These are phyloP conservation scores for Royoungia palumana DNA, from an alignment of 768 basidiomycete genomes.

Conservation along the genomic window DNA sequence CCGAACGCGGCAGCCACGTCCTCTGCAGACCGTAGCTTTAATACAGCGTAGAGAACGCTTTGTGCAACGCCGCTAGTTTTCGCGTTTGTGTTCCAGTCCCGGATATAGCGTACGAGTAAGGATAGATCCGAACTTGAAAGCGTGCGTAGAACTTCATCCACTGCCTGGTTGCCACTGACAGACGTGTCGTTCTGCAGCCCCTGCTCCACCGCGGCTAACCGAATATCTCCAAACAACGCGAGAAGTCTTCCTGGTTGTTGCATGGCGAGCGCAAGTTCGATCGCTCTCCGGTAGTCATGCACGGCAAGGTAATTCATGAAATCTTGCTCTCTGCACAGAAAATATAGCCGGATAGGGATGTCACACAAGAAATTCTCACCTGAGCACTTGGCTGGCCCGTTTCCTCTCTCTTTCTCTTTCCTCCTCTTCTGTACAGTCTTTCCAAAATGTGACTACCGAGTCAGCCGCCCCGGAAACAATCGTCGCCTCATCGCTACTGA, in stretches of 20 bases:
- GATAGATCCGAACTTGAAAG: constrained; percentile 73
- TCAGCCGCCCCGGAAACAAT: constrained; percentile 96
- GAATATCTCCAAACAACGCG: constrained; percentile 70
- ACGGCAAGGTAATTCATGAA: constrained; percentile 86
- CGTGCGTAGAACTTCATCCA: constrained; percentile 79
- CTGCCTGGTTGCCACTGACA: constrained; percentile 64
- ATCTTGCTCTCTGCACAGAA: constrained; percentile 86
- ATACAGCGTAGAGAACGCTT: constrained; percentile 70
- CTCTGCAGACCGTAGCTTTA: constrained; percentile 73
- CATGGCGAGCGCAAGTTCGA: constrained; percentile 89
- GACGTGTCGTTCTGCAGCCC: constrained; percentile 22
- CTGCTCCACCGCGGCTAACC: constrained; percentile 26
- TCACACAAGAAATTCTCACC: constrained; percentile 49
- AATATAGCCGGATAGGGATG: constrained; percentile 7
- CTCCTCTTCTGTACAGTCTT: constrained; percentile 87
- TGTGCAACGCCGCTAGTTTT: constrained; percentile 86
- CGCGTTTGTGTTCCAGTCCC: constrained; percentile 96
- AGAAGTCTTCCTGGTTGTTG: constrained; percentile 88
- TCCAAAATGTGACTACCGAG: constrained; percentile 94
- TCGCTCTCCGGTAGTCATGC: constrained; percentile 87
- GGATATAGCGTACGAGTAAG: constrained; percentile 74
- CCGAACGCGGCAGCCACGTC: constrained; percentile 69
- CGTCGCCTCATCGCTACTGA: constrained; percentile 75
- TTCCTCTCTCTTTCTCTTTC: constrained; percentile 71
- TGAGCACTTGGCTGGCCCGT: constrained; percentile 70